These are phyloP conservation scores for Pezicula carpinea DNA, from an alignment of 2,329 filamentous ascomycete species.

Conservation along the genomic window DNA sequence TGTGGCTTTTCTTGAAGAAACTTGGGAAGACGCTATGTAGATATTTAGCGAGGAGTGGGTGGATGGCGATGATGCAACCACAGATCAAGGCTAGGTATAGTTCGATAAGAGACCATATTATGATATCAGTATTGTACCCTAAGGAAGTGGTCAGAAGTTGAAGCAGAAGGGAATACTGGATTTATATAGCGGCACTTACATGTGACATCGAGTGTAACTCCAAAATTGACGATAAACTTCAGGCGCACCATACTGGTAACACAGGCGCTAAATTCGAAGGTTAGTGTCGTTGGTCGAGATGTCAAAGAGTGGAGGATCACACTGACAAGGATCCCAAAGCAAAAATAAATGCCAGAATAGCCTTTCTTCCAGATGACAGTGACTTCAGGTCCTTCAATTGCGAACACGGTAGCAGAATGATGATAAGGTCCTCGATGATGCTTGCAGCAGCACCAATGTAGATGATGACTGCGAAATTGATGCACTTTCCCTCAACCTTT, in stretches of 20 bases:
- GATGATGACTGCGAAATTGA: constrained; percentile 59
- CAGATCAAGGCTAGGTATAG: constrained; percentile 19
- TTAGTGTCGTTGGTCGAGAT: not conserved
- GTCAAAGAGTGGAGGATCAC: not conserved
- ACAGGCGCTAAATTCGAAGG: constrained; percentile 9
- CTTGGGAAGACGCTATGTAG: constrained; percentile 8
- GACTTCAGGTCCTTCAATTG: constrained; percentile 55
- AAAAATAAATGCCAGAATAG: constrained; percentile 62
- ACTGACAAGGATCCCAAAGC: constrained; percentile 62
- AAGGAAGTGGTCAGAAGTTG: not conserved
- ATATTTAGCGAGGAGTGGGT: constrained; percentile 14
- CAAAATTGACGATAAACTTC: constrained; percentile 12
- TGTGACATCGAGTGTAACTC: constrained; percentile 10
- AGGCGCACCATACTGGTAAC: constrained; percentile 19
- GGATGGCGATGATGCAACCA: constrained; percentile 15
- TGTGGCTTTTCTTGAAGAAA: no score
- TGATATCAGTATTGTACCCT: constrained; percentile 16
- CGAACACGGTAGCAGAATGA: constrained; percentile 61
- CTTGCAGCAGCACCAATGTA: constrained; percentile 63
- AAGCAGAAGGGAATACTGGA: not conserved
- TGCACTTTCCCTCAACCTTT: constrained; percentile 39
- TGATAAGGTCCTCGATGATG: constrained; percentile 62
- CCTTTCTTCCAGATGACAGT: constrained; percentile 59
- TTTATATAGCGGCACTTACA: constrained; percentile 9
- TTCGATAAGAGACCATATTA: constrained; percentile 23